phyloP scores from a whole-genome alignment of 768 basidiomycete genomes.

The Gymnopilus junonius region DNA sequence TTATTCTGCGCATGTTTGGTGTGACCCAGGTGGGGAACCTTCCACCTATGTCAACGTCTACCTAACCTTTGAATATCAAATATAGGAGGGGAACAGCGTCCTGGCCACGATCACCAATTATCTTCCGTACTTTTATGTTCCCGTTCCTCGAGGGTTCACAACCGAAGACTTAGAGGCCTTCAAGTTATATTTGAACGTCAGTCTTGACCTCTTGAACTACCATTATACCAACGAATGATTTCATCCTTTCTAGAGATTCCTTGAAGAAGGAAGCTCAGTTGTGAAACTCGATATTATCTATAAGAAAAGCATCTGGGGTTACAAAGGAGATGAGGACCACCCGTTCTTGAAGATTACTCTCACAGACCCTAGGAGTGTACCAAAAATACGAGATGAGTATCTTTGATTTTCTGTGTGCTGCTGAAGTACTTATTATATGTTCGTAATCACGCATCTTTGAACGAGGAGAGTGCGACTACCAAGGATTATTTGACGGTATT shows the following conservation, averaged over 20 bases:
- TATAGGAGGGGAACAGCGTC: slow-evolving; percentile 92
- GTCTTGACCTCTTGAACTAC: slow-evolving; percentile 25
- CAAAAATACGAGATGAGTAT: slow-evolving; percentile 91
- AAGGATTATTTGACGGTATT: slow-evolving; percentile 56
- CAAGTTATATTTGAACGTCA: slow-evolving; percentile 73
- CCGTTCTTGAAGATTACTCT: slow-evolving; percentile 88
- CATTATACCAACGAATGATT: neutral
- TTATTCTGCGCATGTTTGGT: slow-evolving; percentile 78
- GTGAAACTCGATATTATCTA: slow-evolving; percentile 59
- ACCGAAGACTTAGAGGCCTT: slow-evolving; percentile 70
- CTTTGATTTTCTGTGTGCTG: neutral
- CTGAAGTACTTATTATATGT: slow-evolving; percentile 2
- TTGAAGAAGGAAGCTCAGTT: slow-evolving; percentile 43
- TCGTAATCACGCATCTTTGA: slow-evolving; percentile 66
- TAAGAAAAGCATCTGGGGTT: slow-evolving; percentile 85
- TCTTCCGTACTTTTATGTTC: slow-evolving; percentile 91
- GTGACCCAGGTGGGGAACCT: slow-evolving; percentile 74
- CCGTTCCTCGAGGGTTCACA: slow-evolving; percentile 83
- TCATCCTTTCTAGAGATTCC: slow-evolving; percentile 30
- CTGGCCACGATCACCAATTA: slow-evolving; percentile 83
- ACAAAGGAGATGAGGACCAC: slow-evolving; percentile 76
- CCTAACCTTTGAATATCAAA: neutral
- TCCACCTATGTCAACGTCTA: neutral
- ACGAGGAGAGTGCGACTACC: slow-evolving; percentile 70
- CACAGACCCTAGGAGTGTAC: slow-evolving; percentile 72